Base-by-base conservation (phyloP, 305 asterid genomes). In the Vinca major region DNA sequence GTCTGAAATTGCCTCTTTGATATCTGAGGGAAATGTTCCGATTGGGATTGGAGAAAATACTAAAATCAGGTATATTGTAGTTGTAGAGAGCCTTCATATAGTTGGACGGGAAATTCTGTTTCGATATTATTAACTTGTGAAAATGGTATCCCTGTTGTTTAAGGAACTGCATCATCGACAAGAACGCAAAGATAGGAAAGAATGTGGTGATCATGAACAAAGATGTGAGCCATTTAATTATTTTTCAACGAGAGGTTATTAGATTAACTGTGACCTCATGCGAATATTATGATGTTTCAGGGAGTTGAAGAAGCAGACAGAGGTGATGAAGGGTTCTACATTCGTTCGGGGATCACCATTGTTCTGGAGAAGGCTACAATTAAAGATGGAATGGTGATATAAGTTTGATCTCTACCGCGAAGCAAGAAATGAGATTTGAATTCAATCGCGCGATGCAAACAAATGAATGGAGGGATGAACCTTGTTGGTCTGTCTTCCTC, bases 161-260 rank as follows among this genome's bases (percentile, higher is more conserved):
- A 69, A 93, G 99, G 74, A 93, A 89, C 75, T 89, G 97, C 58
- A 91, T 93, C 64, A 89, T 93, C 20, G 99, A 93, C 88, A 93
- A 93, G 85, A 93, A 93, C 4, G 97, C 83, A 47, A 91, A 87
- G 80, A 85, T 93, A 13, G 99, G 99, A 74, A 84, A 85, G 33
- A 77, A 93, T 45, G 99, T 93, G 74, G 75, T 79, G 73, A 91
- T 91, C 86, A 77, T 76, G 86, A 93, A 93, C 75, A 91, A 86
- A 81, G 91, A 91, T n/a, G 99, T 93, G 77, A 85, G 97, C 41
- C 57, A 0, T 44, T 66, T 1, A 41, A 14, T 26, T 55, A 53
- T 40, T 5, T 49, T 0, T 16, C 5, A 14, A n/a, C 1, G 26
- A 16, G 37, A 36, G 26, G 1, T 17, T 37, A 60, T 26, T 26